phyloP scores from a whole-genome alignment of 208 protist genomes.

The Naegleria fowleri region DNA sequence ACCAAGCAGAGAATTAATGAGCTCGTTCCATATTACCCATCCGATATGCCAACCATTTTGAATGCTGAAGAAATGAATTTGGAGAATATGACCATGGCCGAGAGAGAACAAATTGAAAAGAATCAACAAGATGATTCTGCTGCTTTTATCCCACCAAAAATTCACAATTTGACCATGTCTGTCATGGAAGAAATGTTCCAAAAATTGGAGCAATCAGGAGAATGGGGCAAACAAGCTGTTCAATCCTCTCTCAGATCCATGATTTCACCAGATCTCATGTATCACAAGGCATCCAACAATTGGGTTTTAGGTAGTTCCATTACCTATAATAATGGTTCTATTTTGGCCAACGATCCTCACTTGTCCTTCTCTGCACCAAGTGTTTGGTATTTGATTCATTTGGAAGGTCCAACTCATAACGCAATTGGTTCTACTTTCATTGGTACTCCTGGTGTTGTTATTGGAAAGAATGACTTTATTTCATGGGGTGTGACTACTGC shows the following conservation, averaged over 20 bases:
- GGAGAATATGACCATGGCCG: no score
- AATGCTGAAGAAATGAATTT: constrained; percentile 1
- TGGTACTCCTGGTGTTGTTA: constrained; percentile 22
- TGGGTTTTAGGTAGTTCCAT: background rate
- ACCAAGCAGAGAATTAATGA: background rate
- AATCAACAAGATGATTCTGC: background rate
- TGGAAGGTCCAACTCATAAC: background rate
- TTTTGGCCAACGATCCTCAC: constrained; percentile 28
- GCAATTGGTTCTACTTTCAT: constrained; percentile 10
- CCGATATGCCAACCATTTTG: background rate
- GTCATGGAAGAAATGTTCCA: background rate
- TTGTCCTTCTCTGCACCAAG: background rate
- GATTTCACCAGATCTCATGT: background rate
- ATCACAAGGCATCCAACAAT: constrained; percentile 6
- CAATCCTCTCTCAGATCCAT: background rate
- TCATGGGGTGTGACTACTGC: constrained; percentile 15
- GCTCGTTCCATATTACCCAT: constrained; percentile 7
- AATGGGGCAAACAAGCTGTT: background rate
- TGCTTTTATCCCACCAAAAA: background rate
- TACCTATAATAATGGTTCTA: background rate
- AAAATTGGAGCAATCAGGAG: background rate
- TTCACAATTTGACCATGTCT: background rate
- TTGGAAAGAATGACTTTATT: constrained; percentile 30
- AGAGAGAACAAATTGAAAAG: background rate
- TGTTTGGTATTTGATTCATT: constrained; percentile 17